Base-by-base conservation (phyloP, 768 basidiomycete species). In the Boletus rufocinnamomeus region DNA sequence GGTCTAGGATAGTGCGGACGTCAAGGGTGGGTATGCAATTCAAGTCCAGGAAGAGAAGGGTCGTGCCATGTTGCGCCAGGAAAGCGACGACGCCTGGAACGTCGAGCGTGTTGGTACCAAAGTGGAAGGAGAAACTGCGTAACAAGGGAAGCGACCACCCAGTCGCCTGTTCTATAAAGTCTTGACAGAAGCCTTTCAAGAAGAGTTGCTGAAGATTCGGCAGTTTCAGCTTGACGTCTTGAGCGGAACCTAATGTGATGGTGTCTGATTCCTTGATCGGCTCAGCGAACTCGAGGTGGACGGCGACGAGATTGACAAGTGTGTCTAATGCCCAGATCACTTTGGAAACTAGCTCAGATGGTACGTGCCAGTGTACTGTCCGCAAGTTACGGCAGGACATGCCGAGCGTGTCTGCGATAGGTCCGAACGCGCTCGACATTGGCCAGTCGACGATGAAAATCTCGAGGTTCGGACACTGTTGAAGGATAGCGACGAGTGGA, bases 271-370 rank as follows among this genome's bases (percentile, higher is more conserved):
- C 77, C 35, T 59, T 58, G 40, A 64, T 41, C 13, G 71, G 56
- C 0, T 46, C 25, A 3, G 65, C 65, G 44, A 89, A 81, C 30
- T 83, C 78, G 57, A 92, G 77, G 62, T 84, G 82, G 3, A 81
- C 78, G 3, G 83, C 80, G 9, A 82, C 74, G 41, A 92, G 74
- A 52, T 72, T 72, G 1, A 84, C 84, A 6, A 92, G 79, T 1
- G 82, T 79, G 54, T 84, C 82, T 2, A 92, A 75, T 6, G 87
- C 84, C 86, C 86, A 88, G 45, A 91, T 89, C 6, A 89, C 79
- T 65, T 87, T 88, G 14, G 85, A 76, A 2, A 88, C 71, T 0
- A 81, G 76, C 21, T 81, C 77, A 0, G 77, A 76, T 0, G 85
- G 82, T 10, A 89, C 74, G 54, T 80, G 81, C 77, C 86, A 83